phyloP scores from a whole-genome alignment of 1,284 basidiomycete genomes.

The Ganoderma multipileum region DNA sequence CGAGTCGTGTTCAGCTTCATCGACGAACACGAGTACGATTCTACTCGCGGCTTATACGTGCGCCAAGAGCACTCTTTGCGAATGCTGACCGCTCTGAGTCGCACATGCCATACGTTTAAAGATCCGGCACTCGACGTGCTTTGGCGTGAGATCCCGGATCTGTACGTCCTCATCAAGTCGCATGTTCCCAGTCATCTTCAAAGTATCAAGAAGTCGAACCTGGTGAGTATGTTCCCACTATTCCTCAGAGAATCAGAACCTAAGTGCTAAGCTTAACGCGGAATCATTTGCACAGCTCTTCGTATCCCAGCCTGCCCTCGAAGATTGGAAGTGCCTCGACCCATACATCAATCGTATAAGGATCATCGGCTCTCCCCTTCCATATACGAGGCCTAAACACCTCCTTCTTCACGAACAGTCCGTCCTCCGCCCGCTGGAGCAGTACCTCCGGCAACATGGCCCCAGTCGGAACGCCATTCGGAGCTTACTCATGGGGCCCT shows the following conservation, averaged over 20 bases:
- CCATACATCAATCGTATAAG: background rate
- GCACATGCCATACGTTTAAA: constrained; percentile 70
- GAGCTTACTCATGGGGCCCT: background rate
- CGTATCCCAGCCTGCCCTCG: background rate
- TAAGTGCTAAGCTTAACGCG: no score
- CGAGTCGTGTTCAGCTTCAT: background rate
- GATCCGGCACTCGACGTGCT: constrained; percentile 69
- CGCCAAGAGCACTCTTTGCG: constrained; percentile 11
- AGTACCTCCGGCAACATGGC: background rate
- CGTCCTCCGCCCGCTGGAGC: background rate
- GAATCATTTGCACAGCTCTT: background rate
- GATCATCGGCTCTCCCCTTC: constrained; percentile 1
- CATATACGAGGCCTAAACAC: background rate
- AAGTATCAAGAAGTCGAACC: background rate
- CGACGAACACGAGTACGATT: background rate
- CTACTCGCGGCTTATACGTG: background rate
- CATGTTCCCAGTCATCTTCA: background rate
- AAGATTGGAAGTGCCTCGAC: constrained; percentile 6
- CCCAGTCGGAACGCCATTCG: background rate
- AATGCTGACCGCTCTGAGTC: constrained; percentile 64
- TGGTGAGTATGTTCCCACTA: background rate
- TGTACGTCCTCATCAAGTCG: constrained; percentile 2
- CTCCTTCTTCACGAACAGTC: background rate
- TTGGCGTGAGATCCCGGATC: constrained; percentile 58
- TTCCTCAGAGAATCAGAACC: no score